These are phyloP conservation scores for Pyrenochaeta sp. DNA, from an alignment of 2,329 filamentous ascomycete genomes.

Conservation along the genomic window DNA sequence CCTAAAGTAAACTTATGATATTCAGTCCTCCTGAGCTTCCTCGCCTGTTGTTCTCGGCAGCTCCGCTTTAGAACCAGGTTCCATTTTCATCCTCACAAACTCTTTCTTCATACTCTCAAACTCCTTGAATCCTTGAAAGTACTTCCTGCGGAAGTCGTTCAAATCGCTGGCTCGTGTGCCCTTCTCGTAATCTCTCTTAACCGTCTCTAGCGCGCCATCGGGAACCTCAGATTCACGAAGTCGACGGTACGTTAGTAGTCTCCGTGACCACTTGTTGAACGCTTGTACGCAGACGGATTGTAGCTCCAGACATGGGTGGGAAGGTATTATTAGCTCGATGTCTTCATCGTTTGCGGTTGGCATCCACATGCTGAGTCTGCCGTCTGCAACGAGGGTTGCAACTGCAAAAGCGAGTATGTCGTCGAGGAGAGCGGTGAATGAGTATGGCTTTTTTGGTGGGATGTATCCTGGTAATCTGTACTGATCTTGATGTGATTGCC, in stretches of 20 bases:
- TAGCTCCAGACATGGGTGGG: slow-evolving; percentile 77
- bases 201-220: slow-evolving; percentile 22
- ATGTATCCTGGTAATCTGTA: slow-evolving; percentile 66
- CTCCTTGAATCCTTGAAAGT: slow-evolving; percentile 53
- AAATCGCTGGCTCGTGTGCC: slow-evolving; percentile 70
- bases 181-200: slow-evolving; percentile 45
- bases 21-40: not conserved
- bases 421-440: slow-evolving; percentile 87
- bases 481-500: slow-evolving; percentile 35
- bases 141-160: slow-evolving; percentile 71
- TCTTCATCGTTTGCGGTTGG: slow-evolving; percentile 73
- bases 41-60: not conserved
- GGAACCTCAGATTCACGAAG: slow-evolving; percentile 66
- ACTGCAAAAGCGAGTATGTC: slow-evolving; percentile 87
- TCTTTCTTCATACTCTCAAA: slow-evolving; percentile 43
- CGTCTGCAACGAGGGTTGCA: slow-evolving; percentile 77
- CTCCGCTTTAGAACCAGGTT: not conserved
- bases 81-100: slow-evolving; percentile 34
- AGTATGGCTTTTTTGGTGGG: slow-evolving; percentile 90
- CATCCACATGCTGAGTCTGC: slow-evolving; percentile 95
- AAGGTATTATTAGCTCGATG: slow-evolving; percentile 77
- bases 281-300: slow-evolving; percentile 81
- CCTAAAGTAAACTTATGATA: not conserved
- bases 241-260: slow-evolving; percentile 85
- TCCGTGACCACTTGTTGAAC: slow-evolving; percentile 93